Conservation (phyloP, 345 rosid species). For the Excoecaria agallocha region DNA sequence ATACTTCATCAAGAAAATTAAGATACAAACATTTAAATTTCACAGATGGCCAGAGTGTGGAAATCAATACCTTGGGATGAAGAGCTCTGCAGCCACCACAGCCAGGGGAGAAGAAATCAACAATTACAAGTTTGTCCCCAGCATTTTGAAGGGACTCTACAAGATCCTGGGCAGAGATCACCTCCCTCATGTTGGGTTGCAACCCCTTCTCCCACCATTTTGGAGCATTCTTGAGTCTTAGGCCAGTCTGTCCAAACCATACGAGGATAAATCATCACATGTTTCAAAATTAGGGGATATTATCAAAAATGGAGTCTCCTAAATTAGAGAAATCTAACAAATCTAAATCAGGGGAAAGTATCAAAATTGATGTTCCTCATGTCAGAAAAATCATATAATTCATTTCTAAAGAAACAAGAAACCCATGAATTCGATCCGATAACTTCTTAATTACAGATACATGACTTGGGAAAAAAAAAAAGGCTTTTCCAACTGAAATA, state of each 20-base stretch:
- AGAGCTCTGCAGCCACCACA: constrained; percentile 98
- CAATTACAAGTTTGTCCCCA: constrained; percentile 78
- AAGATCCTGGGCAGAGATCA: constrained; percentile 78
- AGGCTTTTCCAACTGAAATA: not conserved
- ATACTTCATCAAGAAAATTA: not conserved
- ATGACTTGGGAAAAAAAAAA: no score
- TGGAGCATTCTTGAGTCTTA: constrained; percentile 55
- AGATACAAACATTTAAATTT: not conserved
- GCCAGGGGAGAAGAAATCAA: constrained; percentile 95
- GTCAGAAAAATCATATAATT: not conserved
- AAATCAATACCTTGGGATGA: constrained; percentile 76
- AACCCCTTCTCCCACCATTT: constrained; percentile 92
- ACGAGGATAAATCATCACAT: not conserved
- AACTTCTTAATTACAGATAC: no score
- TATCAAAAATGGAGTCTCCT: not conserved
- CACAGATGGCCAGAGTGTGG: not conserved
- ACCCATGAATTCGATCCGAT: not conserved
- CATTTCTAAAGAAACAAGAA: not conserved
- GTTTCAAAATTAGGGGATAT: not conserved
- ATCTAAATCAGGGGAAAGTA: not conserved
- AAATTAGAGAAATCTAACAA: not conserved
- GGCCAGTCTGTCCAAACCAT: constrained; percentile 35
- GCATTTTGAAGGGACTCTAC: constrained; percentile 63
- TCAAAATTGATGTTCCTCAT: not conserved
- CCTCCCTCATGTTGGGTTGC: constrained; percentile 80